Conservation (phyloP, 345 rosid genomes). For the Citrus inodora region DNA sequence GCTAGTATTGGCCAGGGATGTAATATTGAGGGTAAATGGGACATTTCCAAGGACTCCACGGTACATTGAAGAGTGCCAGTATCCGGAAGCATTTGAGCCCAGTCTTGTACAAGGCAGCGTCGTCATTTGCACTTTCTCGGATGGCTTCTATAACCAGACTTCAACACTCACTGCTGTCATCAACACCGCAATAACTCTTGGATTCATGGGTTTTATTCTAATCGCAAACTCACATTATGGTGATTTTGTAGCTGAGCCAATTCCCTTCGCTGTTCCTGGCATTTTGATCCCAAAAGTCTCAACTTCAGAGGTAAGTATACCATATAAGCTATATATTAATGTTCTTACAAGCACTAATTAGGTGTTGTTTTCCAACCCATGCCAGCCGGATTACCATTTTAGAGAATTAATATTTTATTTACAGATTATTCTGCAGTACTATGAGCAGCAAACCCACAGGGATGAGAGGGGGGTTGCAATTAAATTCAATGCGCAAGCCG, state of each 20-base stretch:
- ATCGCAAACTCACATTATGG: conserved; percentile 63
- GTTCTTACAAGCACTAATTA: no score
- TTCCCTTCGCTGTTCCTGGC: conserved; percentile 51
- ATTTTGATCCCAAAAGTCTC: conserved; percentile 56
- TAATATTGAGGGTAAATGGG: conserved; percentile 36
- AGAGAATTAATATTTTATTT: no score
- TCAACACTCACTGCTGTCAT: conserved; percentile 58
- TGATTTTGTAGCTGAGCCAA: conserved; percentile 62
- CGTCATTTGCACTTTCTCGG: conserved; percentile 70
- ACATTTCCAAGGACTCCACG: conserved; percentile 43
- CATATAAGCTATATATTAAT: no score
- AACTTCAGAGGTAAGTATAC: conserved; percentile 49
- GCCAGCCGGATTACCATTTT: no score
- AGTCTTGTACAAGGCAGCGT: conserved; percentile 44
- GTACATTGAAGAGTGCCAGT: conserved; percentile 72
- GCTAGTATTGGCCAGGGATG: conserved; percentile 73
- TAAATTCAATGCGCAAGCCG: conserved; percentile 45
- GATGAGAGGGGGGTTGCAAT: conserved; percentile 36
- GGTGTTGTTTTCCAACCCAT: no score
- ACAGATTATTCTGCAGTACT: conserved; percentile 53
- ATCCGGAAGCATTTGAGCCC: conserved; percentile 59
- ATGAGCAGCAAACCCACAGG: conserved; percentile 49
- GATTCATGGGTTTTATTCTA: conserved; percentile 61
- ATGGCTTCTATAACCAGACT: conserved; percentile 56
- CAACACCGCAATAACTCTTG: conserved; percentile 52